Percentiles rank a stretch among this genome's conserved stretches.
These are phyloP conservation scores for Quercus phellos DNA, from an alignment of 331 rosid species.

Conservation along the genomic window DNA sequence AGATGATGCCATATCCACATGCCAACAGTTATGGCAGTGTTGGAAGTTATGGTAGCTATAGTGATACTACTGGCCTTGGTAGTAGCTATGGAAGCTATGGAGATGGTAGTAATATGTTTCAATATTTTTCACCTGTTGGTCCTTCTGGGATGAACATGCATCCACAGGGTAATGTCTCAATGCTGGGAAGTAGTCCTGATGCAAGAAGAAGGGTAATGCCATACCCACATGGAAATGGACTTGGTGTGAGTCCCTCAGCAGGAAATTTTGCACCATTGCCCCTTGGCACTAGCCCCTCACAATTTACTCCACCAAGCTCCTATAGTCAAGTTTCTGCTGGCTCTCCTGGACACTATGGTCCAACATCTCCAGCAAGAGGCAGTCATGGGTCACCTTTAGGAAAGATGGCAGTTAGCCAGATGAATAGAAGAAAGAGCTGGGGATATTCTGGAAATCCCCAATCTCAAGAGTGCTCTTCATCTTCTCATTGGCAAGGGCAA, in stretches of 20 bases:
- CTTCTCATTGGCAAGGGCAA: conserved; percentile 77
- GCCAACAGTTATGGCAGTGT: conserved; percentile 85
- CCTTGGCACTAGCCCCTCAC: conserved; percentile 97
- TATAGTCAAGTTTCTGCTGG: conserved; percentile 72
- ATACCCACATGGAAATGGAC: conserved; percentile 73
- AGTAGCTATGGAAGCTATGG: conserved; percentile 99
- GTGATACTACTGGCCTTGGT: conserved; percentile 71
- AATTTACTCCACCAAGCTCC: conserved; percentile 88
- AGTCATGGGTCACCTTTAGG: conserved; percentile 93
- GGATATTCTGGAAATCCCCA: conserved; percentile 77
- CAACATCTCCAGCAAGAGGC: conserved; percentile 97
- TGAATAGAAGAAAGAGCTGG: conserved; percentile 83
- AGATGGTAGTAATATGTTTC: conserved; percentile 67
- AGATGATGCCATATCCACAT: conserved; percentile 63
- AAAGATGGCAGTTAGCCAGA: conserved; percentile 75
- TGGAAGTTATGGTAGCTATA: conserved; percentile 98
- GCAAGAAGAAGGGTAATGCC: conserved; percentile 73
- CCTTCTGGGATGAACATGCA: conserved; percentile 90
- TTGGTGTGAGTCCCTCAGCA: conserved; percentile 86
- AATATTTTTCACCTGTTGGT: conserved; percentile 86
- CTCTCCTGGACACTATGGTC: conserved; percentile 91
- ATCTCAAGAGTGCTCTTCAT: conserved; percentile 65
- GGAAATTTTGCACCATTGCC: conserved; percentile 90
- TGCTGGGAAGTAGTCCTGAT: conserved; percentile 96
- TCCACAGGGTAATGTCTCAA: conserved; percentile 59